Conservation (phyloP, 2,329 filamentous ascomycete genomes). For the Beauveria pseudobassiana region DNA sequence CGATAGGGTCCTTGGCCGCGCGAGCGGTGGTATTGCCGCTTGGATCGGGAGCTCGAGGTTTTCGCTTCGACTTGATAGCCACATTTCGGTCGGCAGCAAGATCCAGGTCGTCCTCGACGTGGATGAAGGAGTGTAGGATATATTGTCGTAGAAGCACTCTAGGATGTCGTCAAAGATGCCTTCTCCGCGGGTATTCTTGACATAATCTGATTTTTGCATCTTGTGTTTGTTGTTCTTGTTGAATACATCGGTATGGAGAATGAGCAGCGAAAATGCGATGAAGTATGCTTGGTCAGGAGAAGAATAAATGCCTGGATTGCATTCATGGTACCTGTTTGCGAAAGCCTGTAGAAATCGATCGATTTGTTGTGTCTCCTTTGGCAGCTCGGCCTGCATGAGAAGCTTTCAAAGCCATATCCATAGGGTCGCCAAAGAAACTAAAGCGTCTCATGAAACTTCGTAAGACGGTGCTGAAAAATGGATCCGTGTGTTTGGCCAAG, state of each 20-base stretch:
- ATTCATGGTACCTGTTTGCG: conserved; percentile 94
- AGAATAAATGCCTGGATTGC: conserved; percentile 91
- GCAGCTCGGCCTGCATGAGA: conserved; percentile 91
- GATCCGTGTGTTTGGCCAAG: conserved; percentile 77
- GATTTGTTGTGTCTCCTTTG: conserved; percentile 96
- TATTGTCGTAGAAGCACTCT: conserved; percentile 97
- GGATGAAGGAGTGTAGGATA: conserved; percentile 95
- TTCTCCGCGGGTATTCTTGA: conserved; percentile 89
- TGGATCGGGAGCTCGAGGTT: conserved; percentile 58
- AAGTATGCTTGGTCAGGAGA: conserved; percentile 95
- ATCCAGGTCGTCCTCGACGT: conserved; percentile 87
- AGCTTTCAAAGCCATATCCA: conserved; percentile 96
- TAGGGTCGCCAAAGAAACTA: conserved; percentile 90
- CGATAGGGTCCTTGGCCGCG: conserved; percentile 73
- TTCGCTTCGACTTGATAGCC: conserved; percentile 64
- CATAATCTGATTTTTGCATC: conserved; percentile 92
- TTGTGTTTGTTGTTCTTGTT: conserved; percentile 99
- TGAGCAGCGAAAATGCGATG: conserved; percentile 91
- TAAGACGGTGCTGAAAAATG: conserved; percentile 75
- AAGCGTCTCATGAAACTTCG: conserved; percentile 95
- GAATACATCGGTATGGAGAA: conserved; percentile 97
- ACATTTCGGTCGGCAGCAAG: conserved; percentile 67
- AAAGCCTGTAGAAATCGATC: conserved; percentile 91
- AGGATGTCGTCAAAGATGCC: conserved; percentile 90
- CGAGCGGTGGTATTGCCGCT: conserved; percentile 48